Percentiles rank a stretch among this genome's conserved stretches.
Conservation (phyloP, 805 yeast species). For the Saturnispora silvae region DNA sequence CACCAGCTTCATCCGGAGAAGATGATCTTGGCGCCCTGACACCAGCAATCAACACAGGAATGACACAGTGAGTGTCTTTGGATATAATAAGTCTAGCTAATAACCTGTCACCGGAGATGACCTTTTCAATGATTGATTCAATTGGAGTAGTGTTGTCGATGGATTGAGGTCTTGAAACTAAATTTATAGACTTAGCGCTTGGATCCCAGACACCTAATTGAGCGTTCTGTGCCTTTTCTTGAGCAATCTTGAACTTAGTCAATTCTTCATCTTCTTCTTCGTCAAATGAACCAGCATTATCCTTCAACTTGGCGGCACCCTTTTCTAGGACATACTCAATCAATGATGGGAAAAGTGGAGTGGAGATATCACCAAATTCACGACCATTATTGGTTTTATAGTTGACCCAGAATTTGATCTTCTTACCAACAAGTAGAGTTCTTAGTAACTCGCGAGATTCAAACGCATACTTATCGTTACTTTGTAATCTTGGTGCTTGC, state of each 20-base stretch:
- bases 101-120: conserved; percentile 70
- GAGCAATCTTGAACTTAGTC: conserved; percentile 29
- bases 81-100: conserved; percentile 39
- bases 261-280: conserved; percentile 33
- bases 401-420: conserved; percentile 45
- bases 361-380: conserved; percentile 61
- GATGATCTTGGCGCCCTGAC: conserved; percentile 62
- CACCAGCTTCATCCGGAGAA: conserved; percentile 31
- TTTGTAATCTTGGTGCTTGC: conserved; percentile 41
- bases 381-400: conserved; percentile 45
- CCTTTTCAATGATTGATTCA: conserved; percentile 61
- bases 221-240: conserved; percentile 41
- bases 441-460: conserved; percentile 56
- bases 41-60: conserved; percentile 64
- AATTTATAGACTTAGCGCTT: conserved; percentile 17
- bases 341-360: conserved; percentile 54
- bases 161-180: conserved; percentile 26
- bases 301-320: conserved; percentile 56
- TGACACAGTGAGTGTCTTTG: conserved; percentile 40
- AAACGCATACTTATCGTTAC: conserved; percentile 39
- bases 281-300: conserved; percentile 29
- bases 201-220: conserved; percentile 47
- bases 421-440: conserved; percentile 52
- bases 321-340: conserved; percentile 42
- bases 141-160: conserved; percentile 33